Conservation (phyloP, 192 early-diverging fungal genomes). For the Backusella parvicylindrica region DNA sequence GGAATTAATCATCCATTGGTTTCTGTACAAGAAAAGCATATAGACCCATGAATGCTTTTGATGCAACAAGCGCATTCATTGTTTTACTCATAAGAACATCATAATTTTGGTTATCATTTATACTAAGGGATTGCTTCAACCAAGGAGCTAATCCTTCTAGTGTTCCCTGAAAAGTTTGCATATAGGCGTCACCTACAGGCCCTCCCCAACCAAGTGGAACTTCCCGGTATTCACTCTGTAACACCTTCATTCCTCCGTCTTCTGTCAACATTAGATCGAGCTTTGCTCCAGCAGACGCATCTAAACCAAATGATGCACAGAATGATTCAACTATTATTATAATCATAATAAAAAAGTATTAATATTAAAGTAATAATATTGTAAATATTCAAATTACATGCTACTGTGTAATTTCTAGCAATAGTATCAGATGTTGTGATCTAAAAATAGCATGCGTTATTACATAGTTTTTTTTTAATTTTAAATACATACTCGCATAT, state of each 20-base stretch:
- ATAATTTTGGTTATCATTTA: neutral
- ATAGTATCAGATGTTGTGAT: slow-evolving; percentile 8
- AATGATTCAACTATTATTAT: slow-evolving; percentile 16
- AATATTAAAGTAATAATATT: neutral
- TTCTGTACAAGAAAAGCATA: slow-evolving; percentile 29
- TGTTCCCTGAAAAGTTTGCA: neutral
- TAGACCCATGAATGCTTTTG: slow-evolving; percentile 22
- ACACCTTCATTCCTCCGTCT: slow-evolving; percentile 14
- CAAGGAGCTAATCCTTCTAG: slow-evolving; percentile 14
- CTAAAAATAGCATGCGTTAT: neutral
- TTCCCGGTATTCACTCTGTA: slow-evolving; percentile 27
- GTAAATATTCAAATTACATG: neutral
- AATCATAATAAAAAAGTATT: neutral
- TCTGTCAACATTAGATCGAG: slow-evolving; percentile 17
- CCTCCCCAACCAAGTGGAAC: slow-evolving; percentile 28
- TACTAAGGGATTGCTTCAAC: slow-evolving; percentile 1
- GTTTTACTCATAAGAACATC: slow-evolving; percentile 1
- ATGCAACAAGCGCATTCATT: slow-evolving; percentile 6
- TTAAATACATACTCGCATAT: slow-evolving; percentile 11
- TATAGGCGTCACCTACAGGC: slow-evolving; percentile 19
- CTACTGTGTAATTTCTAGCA: slow-evolving; percentile 1
- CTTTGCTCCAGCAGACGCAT: slow-evolving; percentile 23
- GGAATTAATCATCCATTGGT: slow-evolving; percentile 16
- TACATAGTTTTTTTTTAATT: neutral
- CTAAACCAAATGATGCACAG: slow-evolving; percentile 10